Base-by-base conservation (phyloP, 2,329 filamentous ascomycete species). In the Apiospora marii region DNA sequence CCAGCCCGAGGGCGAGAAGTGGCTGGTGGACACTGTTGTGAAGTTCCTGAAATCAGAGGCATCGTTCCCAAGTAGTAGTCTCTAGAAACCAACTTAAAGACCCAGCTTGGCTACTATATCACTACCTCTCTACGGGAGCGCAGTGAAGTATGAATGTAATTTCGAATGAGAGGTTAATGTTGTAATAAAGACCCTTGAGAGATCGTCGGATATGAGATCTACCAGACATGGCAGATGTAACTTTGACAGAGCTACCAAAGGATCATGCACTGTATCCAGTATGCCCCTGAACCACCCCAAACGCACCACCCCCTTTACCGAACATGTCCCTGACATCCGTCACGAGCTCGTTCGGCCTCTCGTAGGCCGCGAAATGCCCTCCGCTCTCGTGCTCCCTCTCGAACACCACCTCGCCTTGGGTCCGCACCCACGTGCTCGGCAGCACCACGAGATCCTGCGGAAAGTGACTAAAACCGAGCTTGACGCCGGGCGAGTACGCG, bases 291-390 rank as follows among this genome's bases (percentile, higher is more conserved):
- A 80, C 77, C 44, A 83, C 80, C 2, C 79, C 78, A 73, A 79
- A 83, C 4, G 85, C 86, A 7, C 85, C 85, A 0, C 87, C 87
- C 0, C 81, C 82, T 73, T 85, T 85, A 0, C 87, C 86, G 82
- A 91, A 91, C 89, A 92, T 91, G 8, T 82, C 82, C 74, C 83
- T 83, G 71, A 92, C 73, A 77, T 92, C 90, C 2, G 79, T 80
- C 0, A 83, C 86, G 34, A 92, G 80, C 6, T 84, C 80, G 30
- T 88, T 83, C 0, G 90, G 90, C 30, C 82, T 81, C 79, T 92
- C 90, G 76, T 86, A 87, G 0, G 90, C 87, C 1, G 89, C 89
- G 77, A 92, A 92, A 78, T 92, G 90, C 0, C 90, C 90, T 0
- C 89, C 89, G 10, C 83, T 82, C 1, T 84, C 79, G 69, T 89